A percentile compares a stretch with the other conserved stretches of the same genome.
phyloP scores from a whole-genome alignment of 208 protist species.

The Acanthamoeba lenticulata region DNA sequence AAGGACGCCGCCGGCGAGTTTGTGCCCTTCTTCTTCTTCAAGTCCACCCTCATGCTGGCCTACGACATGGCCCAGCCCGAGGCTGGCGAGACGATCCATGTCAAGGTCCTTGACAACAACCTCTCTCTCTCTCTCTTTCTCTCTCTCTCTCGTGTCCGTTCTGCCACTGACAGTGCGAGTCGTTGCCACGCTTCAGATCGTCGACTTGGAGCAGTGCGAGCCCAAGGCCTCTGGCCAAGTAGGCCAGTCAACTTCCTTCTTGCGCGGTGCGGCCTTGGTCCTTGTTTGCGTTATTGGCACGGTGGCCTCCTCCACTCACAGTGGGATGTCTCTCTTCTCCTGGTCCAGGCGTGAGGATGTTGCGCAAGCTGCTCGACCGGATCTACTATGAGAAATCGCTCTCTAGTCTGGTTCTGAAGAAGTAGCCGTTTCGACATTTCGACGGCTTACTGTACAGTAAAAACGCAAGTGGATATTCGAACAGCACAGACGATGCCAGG shows the following conservation, averaged over 20 bases:
- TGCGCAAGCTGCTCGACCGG: not conserved
- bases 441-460: no score
- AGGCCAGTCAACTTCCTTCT: not conserved
- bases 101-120: not conserved
- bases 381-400: constrained; percentile 45
- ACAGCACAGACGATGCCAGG: no score
- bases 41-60: not conserved
- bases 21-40: not conserved
- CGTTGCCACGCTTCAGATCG: not conserved
- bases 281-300: not conserved
- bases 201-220: not conserved
- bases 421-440: no score
- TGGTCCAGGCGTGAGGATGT: not conserved
- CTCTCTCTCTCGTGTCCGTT: not conserved
- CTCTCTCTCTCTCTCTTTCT: not conserved
- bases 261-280: not conserved
- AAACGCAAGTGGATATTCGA: no score
- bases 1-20: not conserved
- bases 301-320: not conserved
- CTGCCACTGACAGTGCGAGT: no score
- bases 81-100: not conserved
- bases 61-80: constrained; percentile 34
- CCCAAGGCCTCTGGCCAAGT: not conserved
- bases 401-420: no score
- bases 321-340: not conserved